These are phyloP conservation scores for Heliamphora pulchella DNA, from an alignment of 179 eudicot genomes.

Conservation along the genomic window DNA sequence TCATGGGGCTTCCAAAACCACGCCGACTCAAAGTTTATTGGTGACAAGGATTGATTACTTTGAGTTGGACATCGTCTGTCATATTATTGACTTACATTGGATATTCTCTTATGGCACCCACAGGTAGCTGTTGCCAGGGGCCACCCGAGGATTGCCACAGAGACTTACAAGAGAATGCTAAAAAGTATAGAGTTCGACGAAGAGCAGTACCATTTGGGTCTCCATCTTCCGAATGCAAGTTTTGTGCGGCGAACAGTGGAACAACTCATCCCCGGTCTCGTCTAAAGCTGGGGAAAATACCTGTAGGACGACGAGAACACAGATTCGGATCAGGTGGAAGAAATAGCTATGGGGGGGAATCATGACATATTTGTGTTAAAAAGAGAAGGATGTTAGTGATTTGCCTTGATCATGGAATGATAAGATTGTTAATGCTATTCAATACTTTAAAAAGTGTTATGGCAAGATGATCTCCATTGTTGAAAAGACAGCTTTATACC, in stretches of 20 bases:
- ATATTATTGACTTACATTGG: too few species aligned
- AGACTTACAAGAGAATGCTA: slow-evolving; percentile 42
- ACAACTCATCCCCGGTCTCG: slow-evolving; percentile 30
- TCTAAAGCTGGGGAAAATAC: slow-evolving; percentile 1
- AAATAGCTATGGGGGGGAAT: neutral
- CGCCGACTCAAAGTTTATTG: neutral
- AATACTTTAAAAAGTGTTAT: too few species aligned
- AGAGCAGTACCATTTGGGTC: slow-evolving; percentile 34
- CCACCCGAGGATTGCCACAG: slow-evolving; percentile 46
- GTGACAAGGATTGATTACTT: neutral
- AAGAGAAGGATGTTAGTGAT: neutral
- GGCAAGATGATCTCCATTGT: too few species aligned
- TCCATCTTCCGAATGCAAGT: slow-evolving; percentile 41
- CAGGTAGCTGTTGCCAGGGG: slow-evolving; percentile 66
- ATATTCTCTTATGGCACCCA: neutral
- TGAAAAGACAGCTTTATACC: too few species aligned
- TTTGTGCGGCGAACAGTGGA: slow-evolving; percentile 48
- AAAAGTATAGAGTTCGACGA: slow-evolving; percentile 36
- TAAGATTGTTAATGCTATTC: too few species aligned
- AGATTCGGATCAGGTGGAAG: neutral
- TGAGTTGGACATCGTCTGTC: too few species aligned
- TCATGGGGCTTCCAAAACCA: too few species aligned
- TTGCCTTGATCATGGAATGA: too few species aligned
- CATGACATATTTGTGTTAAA: neutral
- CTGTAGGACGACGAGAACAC: neutral